Conservation (phyloP, 1,139 yeast genomes). For the Taiozyma sp. region DNA sequence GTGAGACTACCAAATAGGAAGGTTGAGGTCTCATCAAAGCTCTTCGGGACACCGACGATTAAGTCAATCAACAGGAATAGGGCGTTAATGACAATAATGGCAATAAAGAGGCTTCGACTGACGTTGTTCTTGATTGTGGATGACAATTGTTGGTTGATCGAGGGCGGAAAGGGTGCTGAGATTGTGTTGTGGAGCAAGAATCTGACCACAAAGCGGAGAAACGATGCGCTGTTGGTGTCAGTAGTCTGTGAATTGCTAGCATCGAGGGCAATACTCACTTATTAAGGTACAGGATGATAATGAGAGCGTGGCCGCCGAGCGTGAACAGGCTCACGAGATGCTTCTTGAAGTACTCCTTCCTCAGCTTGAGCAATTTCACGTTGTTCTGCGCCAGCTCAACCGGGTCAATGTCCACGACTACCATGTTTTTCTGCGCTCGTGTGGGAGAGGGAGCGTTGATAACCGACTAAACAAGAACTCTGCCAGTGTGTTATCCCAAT, state of each 20-base stretch:
- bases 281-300: constrained; percentile 25
- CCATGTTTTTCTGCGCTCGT: constrained; percentile 3
- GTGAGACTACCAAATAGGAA: constrained; percentile 30
- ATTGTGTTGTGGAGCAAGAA: constrained; percentile 26
- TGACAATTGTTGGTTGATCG: constrained; percentile 12
- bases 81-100: constrained; percentile 7
- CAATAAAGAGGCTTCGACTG: constrained; percentile 15
- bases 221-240: constrained; percentile 14
- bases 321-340: constrained; percentile 23
- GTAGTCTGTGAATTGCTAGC: background rate
- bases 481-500: no score
- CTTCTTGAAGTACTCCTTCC: constrained; percentile 23
- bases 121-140: constrained; percentile 13
- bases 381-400: constrained; percentile 20
- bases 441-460: no score
- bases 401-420: constrained; percentile 7
- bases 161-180: constrained; percentile 31
- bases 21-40: constrained; percentile 14
- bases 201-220: constrained; percentile 22
- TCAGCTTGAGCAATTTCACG: constrained; percentile 21
- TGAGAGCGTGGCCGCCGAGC: constrained; percentile 23
- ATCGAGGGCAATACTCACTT: constrained; percentile 16
- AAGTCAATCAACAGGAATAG: constrained; percentile 23
- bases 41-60: constrained; percentile 25
- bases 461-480: no score